Evolutionary conservation across 495 filamentous ascomycete species (phyloP), one percentile per base, ranked within the genome.

Genomic region (Letharia lupina): DNA sequence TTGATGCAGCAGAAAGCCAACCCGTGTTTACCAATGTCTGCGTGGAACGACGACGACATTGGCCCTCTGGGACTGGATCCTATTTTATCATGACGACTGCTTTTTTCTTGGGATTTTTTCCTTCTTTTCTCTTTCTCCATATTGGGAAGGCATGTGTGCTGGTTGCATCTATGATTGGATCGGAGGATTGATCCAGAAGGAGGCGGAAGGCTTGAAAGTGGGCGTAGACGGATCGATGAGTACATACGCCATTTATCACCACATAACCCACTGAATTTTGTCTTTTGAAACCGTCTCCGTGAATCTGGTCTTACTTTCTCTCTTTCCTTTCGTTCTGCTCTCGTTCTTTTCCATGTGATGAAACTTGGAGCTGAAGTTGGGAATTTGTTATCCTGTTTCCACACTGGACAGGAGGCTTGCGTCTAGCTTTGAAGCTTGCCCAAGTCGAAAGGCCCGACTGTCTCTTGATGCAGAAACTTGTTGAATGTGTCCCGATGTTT

Each of bases 31-130:
- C 45, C 62, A 52, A 45, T 45, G 23, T 35, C 60, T 2, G 23
- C 47, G 3, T 64, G 39, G 28, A 50, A 52, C 28, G 47, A 54
- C 18, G 62, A 64, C 33, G 45, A 52, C n/a, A 64, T 50, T 42
- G 13, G 33, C 7, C 11, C 28, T 50, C 13, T 63, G 35, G 44
- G 61, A 13, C 31, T 54, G 35, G 35, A 13, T 20, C 10, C 4
- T 33, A 13, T 62, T 12, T 35, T 48, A 37, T 44, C 60, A 20
- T 62, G 23, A 28, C 23, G 1, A 28, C 23, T 28, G 23, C 23
- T 28, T 28, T 28, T 28, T 28, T 28, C 23, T 28, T 28, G 23
- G 23, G 23, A 28, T 28, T 28, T 28, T 28, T 28, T 28, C 23
- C 23, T 18, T 61, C 37, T 16, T 18, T 37, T 35, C 20, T 9